Evolutionary conservation across 768 basidiomycete genomes (phyloP), one percentile per base, ranked within the genome.

Genomic region (Tulasnella sp.): DNA sequence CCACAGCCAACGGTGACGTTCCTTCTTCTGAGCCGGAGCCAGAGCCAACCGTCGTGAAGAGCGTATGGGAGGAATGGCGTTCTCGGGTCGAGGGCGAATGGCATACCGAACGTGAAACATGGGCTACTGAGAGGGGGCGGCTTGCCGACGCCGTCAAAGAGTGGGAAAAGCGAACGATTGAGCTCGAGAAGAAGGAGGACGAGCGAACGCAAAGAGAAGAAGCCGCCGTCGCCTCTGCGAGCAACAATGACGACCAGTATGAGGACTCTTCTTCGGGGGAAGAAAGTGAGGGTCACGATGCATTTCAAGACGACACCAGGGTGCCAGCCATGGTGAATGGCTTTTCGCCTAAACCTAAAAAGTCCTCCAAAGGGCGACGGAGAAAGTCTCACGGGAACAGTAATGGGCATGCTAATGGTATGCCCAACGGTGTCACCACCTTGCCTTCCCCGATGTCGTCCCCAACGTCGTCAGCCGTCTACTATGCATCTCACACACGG

Each of bases 61-160:
- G 57, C 27, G 57, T 62, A 31, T 73, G 71, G 72, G 67, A 69
- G 23, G 79, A 82, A 39, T 92, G 88, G 86, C 84, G 83, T 67
- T 81, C 79, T 64, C 73, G 71, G 9, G 80, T 92, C 21, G 89
- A 92, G 63, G 84, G 82, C 7, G 79, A 82, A 49, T 92, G 88
- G 88, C 77, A 72, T 34, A 71, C 69, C 27, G 82, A 92, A 31
- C 79, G 83, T 63, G 83, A 87, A 62, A 84, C 86, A 55, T 96
- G 90, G 90, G 75, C 75, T 1, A 73, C 77, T 35, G 92, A 96
- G 68, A 75, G 90, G 3, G 83, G 84, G 59, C 74, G 87, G 17
- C 73, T 96, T 9, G 73, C 75, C 37, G 72, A 75, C 17, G 88
- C 87, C 11, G 75, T 83, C 46, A 81, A 86, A 39, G 87, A 92